These are phyloP conservation scores for Gymnopilus dilepis DNA, from an alignment of 768 basidiomycete species.

Conservation along the genomic window DNA sequence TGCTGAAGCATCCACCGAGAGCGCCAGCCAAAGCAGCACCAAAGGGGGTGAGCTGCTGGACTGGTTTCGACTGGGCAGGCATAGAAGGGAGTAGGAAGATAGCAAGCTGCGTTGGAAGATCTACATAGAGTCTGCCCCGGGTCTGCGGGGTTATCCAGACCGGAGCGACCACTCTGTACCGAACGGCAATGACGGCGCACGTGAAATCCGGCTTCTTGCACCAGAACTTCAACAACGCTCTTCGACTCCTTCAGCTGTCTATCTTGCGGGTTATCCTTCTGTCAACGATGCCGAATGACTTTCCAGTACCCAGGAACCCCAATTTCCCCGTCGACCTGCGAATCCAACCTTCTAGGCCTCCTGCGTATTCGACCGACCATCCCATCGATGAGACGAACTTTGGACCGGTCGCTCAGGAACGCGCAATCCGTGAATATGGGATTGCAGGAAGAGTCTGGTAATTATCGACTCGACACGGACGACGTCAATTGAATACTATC, in stretches of 20 bases:
- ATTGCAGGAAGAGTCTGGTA: slow-evolving; percentile 90
- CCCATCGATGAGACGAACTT: slow-evolving; percentile 31
- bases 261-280: background rate
- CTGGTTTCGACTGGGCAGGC: slow-evolving; percentile 61
- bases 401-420: slow-evolving; percentile 47
- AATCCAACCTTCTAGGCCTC: slow-evolving; percentile 29
- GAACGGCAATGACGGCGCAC: slow-evolving; percentile 11
- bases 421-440: slow-evolving; percentile 73
- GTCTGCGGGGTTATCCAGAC: slow-evolving; percentile 27
- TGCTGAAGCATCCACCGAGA: slow-evolving; percentile 90
- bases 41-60: slow-evolving; percentile 79
- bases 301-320: slow-evolving; percentile 20
- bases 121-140: slow-evolving; percentile 18
- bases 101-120: slow-evolving; percentile 24
- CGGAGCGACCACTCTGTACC: slow-evolving; percentile 16
- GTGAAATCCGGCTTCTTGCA: slow-evolving; percentile 7
- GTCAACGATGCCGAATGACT: slow-evolving; percentile 7
- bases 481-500: slow-evolving; percentile 1
- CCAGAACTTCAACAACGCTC: background rate
- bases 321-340: slow-evolving; percentile 42
- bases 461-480: slow-evolving; percentile 24
- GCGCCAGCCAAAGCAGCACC: slow-evolving; percentile 93
- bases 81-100: slow-evolving; percentile 33
- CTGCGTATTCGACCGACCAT: background rate
- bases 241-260: too few relatives aligned